Conservation (phyloP, 106 monocot species). For the Allium sativum region DNA sequence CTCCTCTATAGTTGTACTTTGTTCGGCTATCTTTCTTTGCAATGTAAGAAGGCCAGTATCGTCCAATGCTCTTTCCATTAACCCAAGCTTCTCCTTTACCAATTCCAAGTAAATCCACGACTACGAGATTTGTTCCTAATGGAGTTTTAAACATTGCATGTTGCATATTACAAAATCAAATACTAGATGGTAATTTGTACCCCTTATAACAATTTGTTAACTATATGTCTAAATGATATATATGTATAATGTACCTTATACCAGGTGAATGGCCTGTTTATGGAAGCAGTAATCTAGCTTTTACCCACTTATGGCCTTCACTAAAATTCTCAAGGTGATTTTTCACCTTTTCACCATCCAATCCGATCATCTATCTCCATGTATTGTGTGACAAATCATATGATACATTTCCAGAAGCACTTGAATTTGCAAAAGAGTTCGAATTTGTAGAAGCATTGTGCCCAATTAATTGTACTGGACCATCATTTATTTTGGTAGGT, state of each 20-base stretch:
- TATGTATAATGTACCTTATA: neutral
- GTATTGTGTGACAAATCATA: neutral
- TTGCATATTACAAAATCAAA: neutral
- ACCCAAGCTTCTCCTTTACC: slow-evolving; percentile 47
- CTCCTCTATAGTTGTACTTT: slow-evolving; percentile 24
- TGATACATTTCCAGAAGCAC: neutral
- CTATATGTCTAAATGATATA: neutral
- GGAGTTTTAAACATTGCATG: slow-evolving; percentile 58
- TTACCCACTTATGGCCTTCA: neutral
- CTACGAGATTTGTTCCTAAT: slow-evolving; percentile 25
- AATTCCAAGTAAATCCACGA: slow-evolving; percentile 36
- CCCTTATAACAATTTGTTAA: neutral
- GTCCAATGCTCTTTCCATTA: slow-evolving; percentile 43
- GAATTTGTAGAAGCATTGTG: no score
- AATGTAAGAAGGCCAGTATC: slow-evolving; percentile 32
- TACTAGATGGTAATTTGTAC: neutral
- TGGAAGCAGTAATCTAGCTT: neutral
- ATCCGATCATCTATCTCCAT: neutral
- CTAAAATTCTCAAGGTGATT: neutral
- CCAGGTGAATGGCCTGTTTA: neutral
- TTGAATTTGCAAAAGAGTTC: no score
- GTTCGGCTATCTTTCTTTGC: slow-evolving; percentile 8
- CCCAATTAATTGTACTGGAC: neutral
- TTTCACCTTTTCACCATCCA: neutral
- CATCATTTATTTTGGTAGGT: neutral